Conservation (phyloP, 495 filamentous ascomycete genomes). For the Cercophora scortea region DNA sequence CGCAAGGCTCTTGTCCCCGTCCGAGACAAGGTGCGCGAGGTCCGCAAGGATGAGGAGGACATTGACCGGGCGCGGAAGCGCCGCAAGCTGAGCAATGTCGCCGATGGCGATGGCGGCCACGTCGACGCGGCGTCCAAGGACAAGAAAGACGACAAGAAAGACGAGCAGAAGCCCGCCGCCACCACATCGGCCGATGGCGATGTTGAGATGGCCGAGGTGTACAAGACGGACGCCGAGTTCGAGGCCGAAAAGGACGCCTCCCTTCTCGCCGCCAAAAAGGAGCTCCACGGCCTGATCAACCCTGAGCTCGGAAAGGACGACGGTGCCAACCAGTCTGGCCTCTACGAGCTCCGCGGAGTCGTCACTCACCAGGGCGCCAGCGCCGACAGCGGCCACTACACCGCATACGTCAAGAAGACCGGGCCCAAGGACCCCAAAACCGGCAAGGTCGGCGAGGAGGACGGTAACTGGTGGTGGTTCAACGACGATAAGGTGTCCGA, state of each 20-base stretch:
- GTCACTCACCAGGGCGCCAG: conserved; percentile 97
- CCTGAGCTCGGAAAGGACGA: conserved; percentile 64
- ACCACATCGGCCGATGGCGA: conserved; percentile 45
- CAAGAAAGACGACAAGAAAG: conserved; percentile 30
- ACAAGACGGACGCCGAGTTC: conserved; percentile 88
- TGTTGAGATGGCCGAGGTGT: conserved; percentile 62
- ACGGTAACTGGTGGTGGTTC: conserved; percentile 99
- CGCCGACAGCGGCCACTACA: conserved; percentile 97
- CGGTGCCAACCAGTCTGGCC: conserved; percentile 80
- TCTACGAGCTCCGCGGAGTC: conserved; percentile 90
- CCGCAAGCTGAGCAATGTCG: conserved; percentile 59
- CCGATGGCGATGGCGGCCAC: conserved; percentile 11
- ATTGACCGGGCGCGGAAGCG: conserved; percentile 80
- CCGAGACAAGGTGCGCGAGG: conserved; percentile 88
- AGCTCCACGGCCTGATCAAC: conserved; percentile 66
- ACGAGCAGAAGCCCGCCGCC: conserved; percentile 29
- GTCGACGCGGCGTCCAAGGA: conserved; percentile 8
- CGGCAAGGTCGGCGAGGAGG: conserved; percentile 66
- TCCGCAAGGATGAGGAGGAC: conserved; percentile 90
- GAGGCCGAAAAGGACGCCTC: conserved; percentile 73
- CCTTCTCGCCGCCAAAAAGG: conserved; percentile 72
- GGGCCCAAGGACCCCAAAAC: conserved; percentile 55
- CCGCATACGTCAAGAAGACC: conserved; percentile 91
- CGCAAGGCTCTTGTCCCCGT: conserved; percentile 77
- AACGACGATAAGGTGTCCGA: conserved; percentile 97